Conservation (phyloP, 768 basidiomycete species). For the Russula lepida region DNA sequence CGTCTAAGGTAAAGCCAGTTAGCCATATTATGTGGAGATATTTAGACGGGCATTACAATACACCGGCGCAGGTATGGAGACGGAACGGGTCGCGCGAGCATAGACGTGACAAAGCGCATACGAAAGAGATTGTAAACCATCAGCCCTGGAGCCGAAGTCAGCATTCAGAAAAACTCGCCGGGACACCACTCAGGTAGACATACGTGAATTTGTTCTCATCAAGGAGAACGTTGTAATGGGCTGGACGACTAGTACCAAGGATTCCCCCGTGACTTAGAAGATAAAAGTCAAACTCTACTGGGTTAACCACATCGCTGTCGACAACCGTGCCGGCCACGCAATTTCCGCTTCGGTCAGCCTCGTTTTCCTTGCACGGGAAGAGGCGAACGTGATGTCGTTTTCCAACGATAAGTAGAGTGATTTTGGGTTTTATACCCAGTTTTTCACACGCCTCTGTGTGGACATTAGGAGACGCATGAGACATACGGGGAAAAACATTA, state of each 20-base stretch:
- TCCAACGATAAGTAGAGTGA: slow-evolving; percentile 73
- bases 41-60: slow-evolving; percentile 49
- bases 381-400: slow-evolving; percentile 67
- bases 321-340: slow-evolving; percentile 72
- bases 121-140: slow-evolving; percentile 59
- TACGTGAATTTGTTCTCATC: slow-evolving; percentile 58
- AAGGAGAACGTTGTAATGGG: slow-evolving; percentile 46
- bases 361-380: slow-evolving; percentile 38
- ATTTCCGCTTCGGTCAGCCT: slow-evolving; percentile 63
- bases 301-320: slow-evolving; percentile 60
- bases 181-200: slow-evolving; percentile 16
- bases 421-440: slow-evolving; percentile 49
- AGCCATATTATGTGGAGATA: background rate
- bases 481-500: slow-evolving; percentile 24
- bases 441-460: slow-evolving; percentile 56
- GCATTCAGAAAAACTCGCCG: background rate
- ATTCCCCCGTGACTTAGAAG: slow-evolving; percentile 71
- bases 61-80: slow-evolving; percentile 76
- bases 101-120: slow-evolving; percentile 78
- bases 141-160: slow-evolving; percentile 36
- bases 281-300: slow-evolving; percentile 71
- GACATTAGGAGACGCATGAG: background rate
- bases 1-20: slow-evolving; percentile 38
- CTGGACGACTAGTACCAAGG: slow-evolving; percentile 64
- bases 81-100: slow-evolving; percentile 70